A percentile compares a stretch with the other conserved stretches of the same genome.
Conservation (phyloP, 2,329 filamentous ascomycete genomes). For the Calycina herbarum region DNA sequence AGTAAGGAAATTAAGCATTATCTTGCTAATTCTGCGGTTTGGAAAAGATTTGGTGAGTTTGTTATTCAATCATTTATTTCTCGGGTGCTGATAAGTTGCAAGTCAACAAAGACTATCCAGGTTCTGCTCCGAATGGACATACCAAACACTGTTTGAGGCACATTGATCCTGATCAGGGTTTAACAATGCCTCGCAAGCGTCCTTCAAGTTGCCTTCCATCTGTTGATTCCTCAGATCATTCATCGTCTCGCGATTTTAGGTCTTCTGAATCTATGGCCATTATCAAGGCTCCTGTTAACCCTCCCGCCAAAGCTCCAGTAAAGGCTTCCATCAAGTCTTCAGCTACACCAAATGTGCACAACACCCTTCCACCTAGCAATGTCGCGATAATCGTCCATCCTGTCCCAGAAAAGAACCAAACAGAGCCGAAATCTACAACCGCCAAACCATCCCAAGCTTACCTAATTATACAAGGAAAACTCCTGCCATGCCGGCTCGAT, state of each 20-base stretch:
- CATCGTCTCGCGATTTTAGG: not conserved
- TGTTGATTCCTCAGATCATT: not conserved
- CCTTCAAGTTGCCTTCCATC: not conserved
- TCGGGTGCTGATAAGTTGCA: not conserved
- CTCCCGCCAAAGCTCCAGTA: not conserved
- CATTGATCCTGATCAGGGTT: not conserved
- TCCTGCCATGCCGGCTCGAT: not conserved
- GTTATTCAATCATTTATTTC: too few species aligned
- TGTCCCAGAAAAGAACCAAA: not conserved
- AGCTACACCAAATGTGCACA: too few species aligned
- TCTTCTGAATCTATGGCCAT: not conserved
- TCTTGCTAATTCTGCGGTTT: not conserved
- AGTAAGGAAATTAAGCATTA: not conserved
- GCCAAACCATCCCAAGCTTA: not conserved
- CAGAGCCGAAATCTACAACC: not conserved
- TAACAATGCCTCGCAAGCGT: not conserved
- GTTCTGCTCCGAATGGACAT: not conserved
- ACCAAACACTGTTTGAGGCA: not conserved
- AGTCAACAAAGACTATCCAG: not conserved
- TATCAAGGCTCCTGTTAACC: not conserved
- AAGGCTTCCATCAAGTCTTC: not conserved
- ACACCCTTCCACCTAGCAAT: too few species aligned
- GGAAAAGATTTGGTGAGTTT: not conserved
- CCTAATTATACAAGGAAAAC: constrained; percentile 9
- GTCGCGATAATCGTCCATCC: too few species aligned